phyloP scores from a whole-genome alignment of 345 rosid species.

The Gynandropsis gynandra region DNA sequence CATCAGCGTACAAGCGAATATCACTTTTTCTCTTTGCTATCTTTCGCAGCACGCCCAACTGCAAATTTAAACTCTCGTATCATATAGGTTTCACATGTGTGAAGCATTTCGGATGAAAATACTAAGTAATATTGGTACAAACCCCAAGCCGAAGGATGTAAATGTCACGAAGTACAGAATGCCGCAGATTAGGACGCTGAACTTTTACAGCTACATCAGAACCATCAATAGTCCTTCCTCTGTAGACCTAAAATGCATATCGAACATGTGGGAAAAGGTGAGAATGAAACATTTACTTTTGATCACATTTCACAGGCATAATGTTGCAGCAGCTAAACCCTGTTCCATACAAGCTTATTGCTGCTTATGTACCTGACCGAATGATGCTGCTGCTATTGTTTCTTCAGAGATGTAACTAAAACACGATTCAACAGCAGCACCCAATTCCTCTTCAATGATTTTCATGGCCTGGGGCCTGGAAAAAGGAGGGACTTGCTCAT shows the following conservation, averaged over 20 bases:
- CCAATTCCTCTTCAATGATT: conserved; percentile 80
- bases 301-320: no score
- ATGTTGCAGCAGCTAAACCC: no score
- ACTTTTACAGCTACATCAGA: conserved; percentile 80
- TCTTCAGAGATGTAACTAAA: conserved; percentile 74
- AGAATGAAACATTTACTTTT: background rate
- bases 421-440: conserved; percentile 59
- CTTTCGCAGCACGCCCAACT: conserved; percentile 84
- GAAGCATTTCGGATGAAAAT: conserved; percentile 9
- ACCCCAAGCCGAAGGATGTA: conserved; percentile 91
- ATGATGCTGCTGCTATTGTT: conserved; percentile 92
- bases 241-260: conserved; percentile 55
- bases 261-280: conserved; percentile 13
- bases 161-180: conserved; percentile 79
- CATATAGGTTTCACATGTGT: conserved; percentile 18
- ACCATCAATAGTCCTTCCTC: conserved; percentile 70
- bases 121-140: conserved; percentile 24
- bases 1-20: conserved; percentile 88
- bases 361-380: conserved; percentile 68
- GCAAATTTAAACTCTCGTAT: conserved; percentile 25
- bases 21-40: conserved; percentile 78
- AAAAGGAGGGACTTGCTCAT: conserved; percentile 87
- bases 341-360: no score
- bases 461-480: conserved; percentile 61
- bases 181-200: conserved; percentile 86